These are phyloP conservation scores for Hymenoscyphus linearis DNA, from an alignment of 2,329 filamentous ascomycete species.

Conservation along the genomic window DNA sequence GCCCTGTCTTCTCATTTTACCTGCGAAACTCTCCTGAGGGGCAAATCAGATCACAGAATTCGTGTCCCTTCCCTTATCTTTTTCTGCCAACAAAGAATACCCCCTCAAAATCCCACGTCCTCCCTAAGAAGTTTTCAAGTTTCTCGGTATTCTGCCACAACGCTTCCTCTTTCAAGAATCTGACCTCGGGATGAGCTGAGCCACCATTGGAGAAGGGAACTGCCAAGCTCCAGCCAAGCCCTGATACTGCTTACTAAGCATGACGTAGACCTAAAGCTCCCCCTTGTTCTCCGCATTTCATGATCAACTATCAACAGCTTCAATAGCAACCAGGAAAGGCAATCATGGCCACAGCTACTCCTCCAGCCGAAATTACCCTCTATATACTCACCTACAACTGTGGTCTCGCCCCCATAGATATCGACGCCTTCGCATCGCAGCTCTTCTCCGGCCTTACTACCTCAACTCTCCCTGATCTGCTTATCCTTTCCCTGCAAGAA, in stretches of 20 bases:
- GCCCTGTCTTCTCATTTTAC: too few relatives aligned
- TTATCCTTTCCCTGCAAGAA: conserved; percentile 75
- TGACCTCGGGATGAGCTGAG: too few relatives aligned
- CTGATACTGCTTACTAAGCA: too few relatives aligned
- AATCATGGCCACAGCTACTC: background rate
- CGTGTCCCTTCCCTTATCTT: too few relatives aligned
- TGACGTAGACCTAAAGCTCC: too few relatives aligned
- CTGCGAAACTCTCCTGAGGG: too few relatives aligned
- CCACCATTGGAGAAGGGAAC: too few relatives aligned
- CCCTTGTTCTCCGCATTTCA: too few relatives aligned
- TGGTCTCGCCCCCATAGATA: conserved; percentile 64
- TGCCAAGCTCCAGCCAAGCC: too few relatives aligned
- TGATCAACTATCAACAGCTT: background rate
- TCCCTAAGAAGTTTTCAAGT: conserved; percentile 41
- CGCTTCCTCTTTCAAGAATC: conserved; percentile 40
- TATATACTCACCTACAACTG: conserved; percentile 90
- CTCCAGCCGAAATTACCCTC: conserved; percentile 50
- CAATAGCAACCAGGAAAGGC: background rate
- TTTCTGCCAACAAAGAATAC: conserved; percentile 56
- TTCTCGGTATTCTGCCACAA: conserved; percentile 51
- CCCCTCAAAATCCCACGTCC: conserved; percentile 46
- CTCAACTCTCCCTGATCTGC: conserved; percentile 56
- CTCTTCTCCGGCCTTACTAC: conserved; percentile 54
- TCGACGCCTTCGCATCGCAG: conserved; percentile 64
- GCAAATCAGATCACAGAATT: too few relatives aligned